Evolutionary conservation across 495 filamentous ascomycete species (phyloP), one percentile per base, ranked within the genome.

Genomic region (Penicillium chermesinum): DNA sequence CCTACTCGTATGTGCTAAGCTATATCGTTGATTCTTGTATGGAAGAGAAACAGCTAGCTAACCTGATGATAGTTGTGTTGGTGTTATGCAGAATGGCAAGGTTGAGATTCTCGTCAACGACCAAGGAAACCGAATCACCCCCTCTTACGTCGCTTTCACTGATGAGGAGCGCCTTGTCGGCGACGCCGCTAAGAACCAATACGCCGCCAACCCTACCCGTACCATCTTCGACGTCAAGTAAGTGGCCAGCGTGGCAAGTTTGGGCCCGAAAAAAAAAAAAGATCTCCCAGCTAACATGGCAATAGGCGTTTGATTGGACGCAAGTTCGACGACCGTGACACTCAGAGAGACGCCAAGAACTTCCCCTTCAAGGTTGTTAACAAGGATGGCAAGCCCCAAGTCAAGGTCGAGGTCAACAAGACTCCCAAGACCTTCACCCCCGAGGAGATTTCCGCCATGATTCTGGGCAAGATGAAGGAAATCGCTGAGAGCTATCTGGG

Each of bases 111-210:
- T 96, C 51, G 88, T 88, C 65, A 96, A 95, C 75, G 89, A 93
- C 72, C 89, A 96, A 80, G 91, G 91, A 82, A 93, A 98, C 83
- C 88, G 91, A 74, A 97, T 98, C 54, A 98, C 91, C 52, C 93
- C 93, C 22, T 96, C 91, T 44, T 99, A 95, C 71, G 94, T 99
- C 56, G 94, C 94, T 59, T 99, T 91, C 69, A 99, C 89, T 67
- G 91, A 96, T 61, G 93, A 97, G 53, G 94, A 97, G 70, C 83
- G 94, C 57, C 77, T 99, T 42, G 89, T 99, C 54, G 94, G 94
- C 80, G 94, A 97, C 73, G 91, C 94, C 54, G 94, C 94, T 48
- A 99, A 99, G 87, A 96, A 99, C 76, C 94, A 97, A 80, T 95
- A 89, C 64, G 87, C 94, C 46, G 78, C 88, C 49, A 97, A 99